Percentiles rank a stretch among this genome's conserved stretches.
phyloP scores from a whole-genome alignment of 768 basidiomycete genomes.

The Pseudohyphozyma bogoriensis region DNA sequence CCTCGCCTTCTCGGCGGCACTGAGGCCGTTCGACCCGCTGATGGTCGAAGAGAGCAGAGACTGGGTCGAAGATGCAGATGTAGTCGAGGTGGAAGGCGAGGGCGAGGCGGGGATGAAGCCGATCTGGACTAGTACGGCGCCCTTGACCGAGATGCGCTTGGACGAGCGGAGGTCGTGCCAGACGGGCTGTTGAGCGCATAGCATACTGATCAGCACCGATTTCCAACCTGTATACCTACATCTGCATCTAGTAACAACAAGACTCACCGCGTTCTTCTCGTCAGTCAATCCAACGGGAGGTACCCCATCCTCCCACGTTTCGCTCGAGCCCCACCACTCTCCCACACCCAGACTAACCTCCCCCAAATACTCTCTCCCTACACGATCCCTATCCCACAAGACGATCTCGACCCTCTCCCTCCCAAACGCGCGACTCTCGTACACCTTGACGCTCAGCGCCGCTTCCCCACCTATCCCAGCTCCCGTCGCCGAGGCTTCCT shows the following conservation, averaged over 20 bases:
- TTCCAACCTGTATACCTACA: background rate
- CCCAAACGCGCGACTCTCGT: constrained; percentile 13
- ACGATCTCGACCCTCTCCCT: constrained; percentile 56
- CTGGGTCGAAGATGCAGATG: background rate
- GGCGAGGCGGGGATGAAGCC: constrained; percentile 44
- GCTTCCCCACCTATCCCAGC: constrained; percentile 10
- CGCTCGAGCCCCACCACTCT: constrained; percentile 52
- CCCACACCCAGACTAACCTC: constrained; percentile 69
- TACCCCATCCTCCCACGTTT: constrained; percentile 35
- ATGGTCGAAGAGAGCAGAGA: constrained; percentile 35
- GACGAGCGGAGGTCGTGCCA: constrained; percentile 43
- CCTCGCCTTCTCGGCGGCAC: constrained; percentile 41
- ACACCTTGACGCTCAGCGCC: constrained; percentile 21
- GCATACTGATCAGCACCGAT: background rate
- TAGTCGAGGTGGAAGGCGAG: constrained; percentile 15
- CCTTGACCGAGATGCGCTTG: constrained; percentile 47
- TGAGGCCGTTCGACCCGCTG: constrained; percentile 41
- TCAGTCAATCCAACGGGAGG: constrained; percentile 51
- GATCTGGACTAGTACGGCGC: constrained; percentile 52
- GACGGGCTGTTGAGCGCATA: constrained; percentile 47
- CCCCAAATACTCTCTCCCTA: constrained; percentile 86
- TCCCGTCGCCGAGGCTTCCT: no score
- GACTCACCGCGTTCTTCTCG: constrained; percentile 56
- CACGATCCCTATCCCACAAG: constrained; percentile 82
- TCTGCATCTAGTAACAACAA: background rate